These are phyloP conservation scores for Erysimum cheiranthoides DNA, from an alignment of 345 rosid genomes.

Conservation along the genomic window DNA sequence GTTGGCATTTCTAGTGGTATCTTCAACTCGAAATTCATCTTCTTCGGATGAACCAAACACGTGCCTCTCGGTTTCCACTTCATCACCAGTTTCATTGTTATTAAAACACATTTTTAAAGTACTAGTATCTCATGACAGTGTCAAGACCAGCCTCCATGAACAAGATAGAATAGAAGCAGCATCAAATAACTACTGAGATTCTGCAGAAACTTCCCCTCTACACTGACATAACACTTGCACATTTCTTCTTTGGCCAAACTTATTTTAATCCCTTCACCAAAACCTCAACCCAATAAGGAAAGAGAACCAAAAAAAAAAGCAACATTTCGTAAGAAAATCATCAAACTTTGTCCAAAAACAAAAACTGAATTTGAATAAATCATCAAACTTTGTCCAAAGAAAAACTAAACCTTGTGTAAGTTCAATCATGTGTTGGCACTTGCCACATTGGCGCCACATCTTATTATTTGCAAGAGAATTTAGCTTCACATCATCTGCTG, in stretches of 20 bases:
- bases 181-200: slow-evolving; percentile 38
- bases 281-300: slow-evolving; percentile 19
- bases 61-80: slow-evolving; percentile 49
- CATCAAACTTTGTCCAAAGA: not conserved
- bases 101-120: slow-evolving; percentile 51
- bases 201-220: slow-evolving; percentile 36
- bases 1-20: slow-evolving; percentile 42
- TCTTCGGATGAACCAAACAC: slow-evolving; percentile 57
- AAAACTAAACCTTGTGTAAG: slow-evolving; percentile 50
- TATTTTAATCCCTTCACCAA: slow-evolving; percentile 31
- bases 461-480: slow-evolving; percentile 54
- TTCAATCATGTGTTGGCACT: slow-evolving; percentile 62
- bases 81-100: slow-evolving; percentile 51
- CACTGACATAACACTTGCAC: slow-evolving; percentile 35
- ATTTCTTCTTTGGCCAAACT: slow-evolving; percentile 33
- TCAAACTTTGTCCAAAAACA: not conserved
- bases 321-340: not conserved
- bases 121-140: slow-evolving; percentile 26
- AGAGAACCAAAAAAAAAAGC: not conserved
- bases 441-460: slow-evolving; percentile 60
- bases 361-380: not conserved
- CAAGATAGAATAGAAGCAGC: slow-evolving; percentile 50
- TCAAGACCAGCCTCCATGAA: slow-evolving; percentile 48
- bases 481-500: slow-evolving; percentile 57
- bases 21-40: slow-evolving; percentile 53